Percentiles rank a stretch among this genome's conserved stretches.
Conservation (phyloP, 164 flowering plant genomes). For the Liriodendron chinense region DNA sequence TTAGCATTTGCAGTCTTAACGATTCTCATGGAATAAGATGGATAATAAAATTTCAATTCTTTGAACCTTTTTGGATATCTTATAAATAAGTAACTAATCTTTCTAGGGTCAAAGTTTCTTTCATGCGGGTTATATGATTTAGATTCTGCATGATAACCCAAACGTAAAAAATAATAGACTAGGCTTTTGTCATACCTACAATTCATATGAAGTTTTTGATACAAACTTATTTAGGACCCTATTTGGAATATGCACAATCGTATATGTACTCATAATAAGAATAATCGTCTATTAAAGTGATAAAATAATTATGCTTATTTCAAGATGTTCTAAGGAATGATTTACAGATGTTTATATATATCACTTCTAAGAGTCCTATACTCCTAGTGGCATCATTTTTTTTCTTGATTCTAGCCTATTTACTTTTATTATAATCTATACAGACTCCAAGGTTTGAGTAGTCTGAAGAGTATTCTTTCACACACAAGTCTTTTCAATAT, state of each 20-base stretch:
- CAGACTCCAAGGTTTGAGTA: too few species aligned
- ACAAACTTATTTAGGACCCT: too few species aligned
- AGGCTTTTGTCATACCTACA: background rate
- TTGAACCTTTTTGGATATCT: background rate
- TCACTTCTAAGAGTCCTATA: background rate
- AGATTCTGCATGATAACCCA: background rate
- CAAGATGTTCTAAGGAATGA: background rate
- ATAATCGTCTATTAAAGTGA: background rate
- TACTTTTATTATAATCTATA: background rate
- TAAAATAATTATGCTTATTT: background rate
- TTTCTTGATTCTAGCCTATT: background rate
- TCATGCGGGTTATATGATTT: background rate
- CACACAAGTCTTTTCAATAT: background rate
- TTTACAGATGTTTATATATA: background rate
- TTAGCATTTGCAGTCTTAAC: background rate
- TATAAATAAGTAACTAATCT: background rate
- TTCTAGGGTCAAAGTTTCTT: background rate
- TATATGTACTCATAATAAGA: background rate
- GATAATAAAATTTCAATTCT: slow-evolving; percentile 4
- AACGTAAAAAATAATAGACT: background rate
- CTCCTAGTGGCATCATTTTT: background rate
- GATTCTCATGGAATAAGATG: background rate
- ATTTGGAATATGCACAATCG: background rate
- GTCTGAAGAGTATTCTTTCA: background rate
- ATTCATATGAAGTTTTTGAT: too few species aligned